phyloP scores from a whole-genome alignment of 108 stramenopile species.

The Stephanodiscus triporus region DNA sequence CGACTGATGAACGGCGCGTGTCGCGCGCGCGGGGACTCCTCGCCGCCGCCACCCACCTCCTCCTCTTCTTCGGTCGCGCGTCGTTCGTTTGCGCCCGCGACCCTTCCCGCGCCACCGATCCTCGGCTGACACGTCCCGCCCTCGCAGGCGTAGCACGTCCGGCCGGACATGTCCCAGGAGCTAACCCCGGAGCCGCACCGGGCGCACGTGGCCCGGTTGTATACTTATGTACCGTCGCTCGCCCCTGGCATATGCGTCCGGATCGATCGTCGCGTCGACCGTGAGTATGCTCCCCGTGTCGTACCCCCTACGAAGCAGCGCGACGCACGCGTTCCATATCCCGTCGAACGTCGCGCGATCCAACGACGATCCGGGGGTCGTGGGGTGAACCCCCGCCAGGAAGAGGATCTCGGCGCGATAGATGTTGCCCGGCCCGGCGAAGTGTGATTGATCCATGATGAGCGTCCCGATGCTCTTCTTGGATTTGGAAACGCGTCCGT shows the following conservation, averaged over 20 bases:
- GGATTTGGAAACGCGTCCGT: slow-evolving; percentile 51
- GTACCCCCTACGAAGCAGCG: too few relatives aligned
- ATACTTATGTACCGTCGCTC: too few relatives aligned
- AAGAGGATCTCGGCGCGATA: slow-evolving; percentile 82
- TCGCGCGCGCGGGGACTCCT: slow-evolving; percentile 10
- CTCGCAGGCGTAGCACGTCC: slow-evolving; percentile 75
- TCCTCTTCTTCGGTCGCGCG: too few relatives aligned
- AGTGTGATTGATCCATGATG: slow-evolving; percentile 79
- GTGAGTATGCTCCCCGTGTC: too few relatives aligned
- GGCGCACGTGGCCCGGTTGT: slow-evolving; percentile 65
- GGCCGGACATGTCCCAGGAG: slow-evolving; percentile 60
- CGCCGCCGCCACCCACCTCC: not conserved
- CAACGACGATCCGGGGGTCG: slow-evolving; percentile 42
- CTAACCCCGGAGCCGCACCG: slow-evolving; percentile 50
- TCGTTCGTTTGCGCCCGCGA: not conserved
- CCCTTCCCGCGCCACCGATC: not conserved
- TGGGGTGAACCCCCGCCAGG: slow-evolving; percentile 72
- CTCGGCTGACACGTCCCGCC: slow-evolving; percentile 58
- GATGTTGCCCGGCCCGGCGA: slow-evolving; percentile 78
- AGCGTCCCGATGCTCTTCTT: slow-evolving; percentile 69
- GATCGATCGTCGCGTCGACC: too few relatives aligned
- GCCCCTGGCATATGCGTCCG: too few relatives aligned
- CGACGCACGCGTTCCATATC: slow-evolving; percentile 61
- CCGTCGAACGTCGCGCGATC: slow-evolving; percentile 55
- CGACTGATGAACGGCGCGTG: slow-evolving; percentile 65